Base-by-base conservation (phyloP, 768 basidiomycete genomes). In the Suillus brevipes region DNA sequence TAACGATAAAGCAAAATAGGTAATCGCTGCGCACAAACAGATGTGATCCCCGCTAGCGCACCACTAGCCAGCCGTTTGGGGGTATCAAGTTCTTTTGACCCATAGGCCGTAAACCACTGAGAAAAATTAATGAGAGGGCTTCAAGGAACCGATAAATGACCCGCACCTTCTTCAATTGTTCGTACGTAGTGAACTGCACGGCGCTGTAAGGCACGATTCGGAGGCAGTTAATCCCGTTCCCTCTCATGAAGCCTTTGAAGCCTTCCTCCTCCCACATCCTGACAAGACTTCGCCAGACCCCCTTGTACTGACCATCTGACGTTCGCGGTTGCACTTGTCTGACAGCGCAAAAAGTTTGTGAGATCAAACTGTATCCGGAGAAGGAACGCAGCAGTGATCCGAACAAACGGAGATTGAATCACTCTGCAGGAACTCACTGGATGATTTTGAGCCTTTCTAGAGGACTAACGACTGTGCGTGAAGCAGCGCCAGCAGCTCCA, bases 361-460 rank as follows among this genome's bases (percentile, higher is more conserved):
- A 64, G 60, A 56, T 2, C 47, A 42, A 25, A 28, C 63, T 28
- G 63, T 63, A 66, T 10, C 42, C 37, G 52, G 40, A 31, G 66
- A 63, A 37, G 28, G 9, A 59, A 36, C 18, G 25, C 13, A n/a
- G 13, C 14, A 28, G 38, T 47, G 38, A 3, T 63, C 58, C 58
- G 58, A 59, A 59, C 25, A 20, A 40, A 38, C 57, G 23, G 50
- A 34, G 63, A 53, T 53, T 31, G 34, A 7, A 63, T 49, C 50
- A 53, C 34, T 42, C 25, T 25, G 42, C 7, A 53, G 56, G 23
- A 40, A 83, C 92, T 73, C 70, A 96, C 95, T 96, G 90, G 66
- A 99, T 97, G 73, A 99, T 98, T 78, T 99, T 99, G 62, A 99
- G 82, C 65, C 97, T 81, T 72, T 98, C 95, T 16, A 98, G 76